Percentiles rank a stretch among this genome's conserved stretches.
These are phyloP conservation scores for Diplodia scrobiculata DNA, from an alignment of 2,329 filamentous ascomycete species.

Conservation along the genomic window DNA sequence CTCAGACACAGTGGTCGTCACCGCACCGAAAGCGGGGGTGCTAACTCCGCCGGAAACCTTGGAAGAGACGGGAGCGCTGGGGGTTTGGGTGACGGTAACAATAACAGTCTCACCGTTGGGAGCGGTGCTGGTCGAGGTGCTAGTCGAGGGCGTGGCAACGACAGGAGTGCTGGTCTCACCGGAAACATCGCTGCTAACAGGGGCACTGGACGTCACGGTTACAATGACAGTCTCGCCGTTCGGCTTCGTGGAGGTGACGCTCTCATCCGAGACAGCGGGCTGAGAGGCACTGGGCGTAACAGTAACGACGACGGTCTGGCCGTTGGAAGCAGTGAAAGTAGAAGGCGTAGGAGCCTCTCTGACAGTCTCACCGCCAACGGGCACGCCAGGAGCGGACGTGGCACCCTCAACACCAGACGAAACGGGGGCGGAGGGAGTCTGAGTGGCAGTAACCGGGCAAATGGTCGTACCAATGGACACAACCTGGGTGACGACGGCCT, in stretches of 20 bases:
- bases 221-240: not conserved
- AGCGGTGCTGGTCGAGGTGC: not conserved
- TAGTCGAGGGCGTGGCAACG: not conserved
- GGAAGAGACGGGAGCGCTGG: not conserved
- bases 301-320: not conserved
- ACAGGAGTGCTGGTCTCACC: conserved; percentile 5
- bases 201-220: not conserved
- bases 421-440: conserved; percentile 20
- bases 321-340: conserved; percentile 1
- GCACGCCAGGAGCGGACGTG: not conserved
- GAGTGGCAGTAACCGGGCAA: conserved; percentile 22
- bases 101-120: conserved; percentile 11
- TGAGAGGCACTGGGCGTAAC: not conserved
- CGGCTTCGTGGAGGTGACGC: not conserved
- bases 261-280: not conserved
- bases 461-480: conserved; percentile 47
- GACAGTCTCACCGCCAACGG: not conserved
- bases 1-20: not conserved
- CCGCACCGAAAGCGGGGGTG: conserved; percentile 5
- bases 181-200: not conserved
- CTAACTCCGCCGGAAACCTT: conserved; percentile 24
- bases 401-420: conserved; percentile 10
- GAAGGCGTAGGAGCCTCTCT: not conserved
- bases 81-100: not conserved
- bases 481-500: conserved; percentile 20